phyloP scores from a whole-genome alignment of 1,284 basidiomycete genomes.

The Puccinia coronata region DNA sequence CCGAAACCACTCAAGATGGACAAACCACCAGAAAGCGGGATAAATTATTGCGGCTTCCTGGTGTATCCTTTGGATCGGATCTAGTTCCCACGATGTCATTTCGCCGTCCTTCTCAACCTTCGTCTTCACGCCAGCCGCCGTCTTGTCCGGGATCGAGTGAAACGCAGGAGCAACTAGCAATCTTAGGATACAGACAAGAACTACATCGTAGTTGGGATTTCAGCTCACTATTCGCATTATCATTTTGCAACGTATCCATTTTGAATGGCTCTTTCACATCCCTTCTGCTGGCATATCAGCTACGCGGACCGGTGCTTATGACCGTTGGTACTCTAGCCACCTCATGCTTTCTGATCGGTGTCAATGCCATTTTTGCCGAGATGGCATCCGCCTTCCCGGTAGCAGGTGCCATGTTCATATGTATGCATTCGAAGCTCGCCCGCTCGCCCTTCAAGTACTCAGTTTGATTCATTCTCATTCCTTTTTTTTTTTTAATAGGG shows the following conservation, averaged over 20 bases:
- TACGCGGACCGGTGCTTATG: constrained; percentile 1
- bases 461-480: neutral
- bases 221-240: constrained; percentile 24
- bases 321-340: constrained; percentile 14
- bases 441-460: too few species aligned
- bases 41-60: neutral
- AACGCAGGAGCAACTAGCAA: neutral
- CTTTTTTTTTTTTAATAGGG: constrained; percentile 11
- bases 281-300: neutral
- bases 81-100: neutral
- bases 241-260: constrained; percentile 28
- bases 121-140: neutral
- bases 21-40: neutral
- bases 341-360: neutral
- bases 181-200: constrained; percentile 45
- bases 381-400: constrained; percentile 45
- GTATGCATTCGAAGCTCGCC: too few species aligned
- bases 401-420: constrained; percentile 44
- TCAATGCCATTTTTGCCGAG: constrained; percentile 26
- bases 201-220: constrained; percentile 45
- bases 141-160: too few species aligned
- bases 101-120: neutral
- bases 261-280: constrained; percentile 2
- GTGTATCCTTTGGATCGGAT: neutral
- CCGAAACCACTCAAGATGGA: neutral